Evolutionary conservation across 495 filamentous ascomycete genomes (phyloP).

Genomic region (Aspergillus kassunensis): DNA sequence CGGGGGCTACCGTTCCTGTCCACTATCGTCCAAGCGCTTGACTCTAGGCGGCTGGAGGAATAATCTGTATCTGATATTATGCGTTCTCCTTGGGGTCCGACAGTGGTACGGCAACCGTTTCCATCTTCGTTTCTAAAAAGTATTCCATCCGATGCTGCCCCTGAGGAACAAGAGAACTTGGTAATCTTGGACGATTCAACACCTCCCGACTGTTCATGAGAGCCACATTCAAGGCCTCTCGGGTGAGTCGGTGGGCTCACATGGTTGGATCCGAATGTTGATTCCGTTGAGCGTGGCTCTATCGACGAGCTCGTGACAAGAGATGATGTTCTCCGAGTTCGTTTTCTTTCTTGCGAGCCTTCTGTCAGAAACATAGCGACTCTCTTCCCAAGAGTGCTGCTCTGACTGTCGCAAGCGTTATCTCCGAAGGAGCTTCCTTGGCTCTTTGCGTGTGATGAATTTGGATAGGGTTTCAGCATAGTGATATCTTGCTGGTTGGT

Average conservation of each 20-base stretch:
- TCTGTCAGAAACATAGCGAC: background rate
- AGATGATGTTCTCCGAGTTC: background rate
- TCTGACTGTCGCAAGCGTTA: background rate
- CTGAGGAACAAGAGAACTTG: background rate
- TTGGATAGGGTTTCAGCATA: background rate
- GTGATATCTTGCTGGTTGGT: background rate
- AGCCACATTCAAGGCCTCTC: background rate
- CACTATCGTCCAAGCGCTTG: constrained; percentile 4
- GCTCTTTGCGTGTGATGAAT: background rate
- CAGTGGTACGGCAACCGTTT: background rate
- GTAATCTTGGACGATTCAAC: background rate
- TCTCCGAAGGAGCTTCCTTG: background rate
- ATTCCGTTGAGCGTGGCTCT: background rate
- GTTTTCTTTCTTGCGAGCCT: background rate
- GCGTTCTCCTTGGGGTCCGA: background rate
- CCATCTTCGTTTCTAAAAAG: background rate
- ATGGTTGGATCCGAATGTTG: background rate
- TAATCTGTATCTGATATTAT: background rate
- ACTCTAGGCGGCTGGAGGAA: background rate
- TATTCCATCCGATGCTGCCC: background rate
- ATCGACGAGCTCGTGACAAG: constrained; percentile 1
- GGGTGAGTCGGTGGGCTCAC: background rate
- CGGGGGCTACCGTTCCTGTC: constrained; percentile 17
- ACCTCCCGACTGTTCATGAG: background rate
- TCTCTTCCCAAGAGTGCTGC: background rate